Base-by-base conservation (phyloP, 1,284 basidiomycete genomes). In the Phellopilus nigrolimitatus region DNA sequence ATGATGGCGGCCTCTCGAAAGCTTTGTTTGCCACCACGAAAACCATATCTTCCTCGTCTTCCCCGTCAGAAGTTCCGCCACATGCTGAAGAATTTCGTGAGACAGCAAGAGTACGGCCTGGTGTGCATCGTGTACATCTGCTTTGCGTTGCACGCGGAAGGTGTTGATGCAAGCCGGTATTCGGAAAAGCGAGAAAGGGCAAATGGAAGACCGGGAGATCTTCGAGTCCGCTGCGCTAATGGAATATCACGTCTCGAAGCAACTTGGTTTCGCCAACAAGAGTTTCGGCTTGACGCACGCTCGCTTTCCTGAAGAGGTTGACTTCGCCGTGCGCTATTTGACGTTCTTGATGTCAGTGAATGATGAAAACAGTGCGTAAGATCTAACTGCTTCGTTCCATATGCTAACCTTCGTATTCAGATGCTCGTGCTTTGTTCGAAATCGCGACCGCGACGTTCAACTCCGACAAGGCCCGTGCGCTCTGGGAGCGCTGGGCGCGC, bases 401-500 rank as follows among this genome's bases (percentile, higher is more conserved):
- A 40, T 43, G 36, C 47, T 47, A 48, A 51, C 45, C 15, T 47
- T 7, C 30, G 25, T 55, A 6, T 57, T 19, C 58, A 95, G 95
- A 99, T 70, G 95, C 95, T 0, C 84, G 95, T 40, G 95, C 95
- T 0, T 71, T 99, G 22, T 98, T 99, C 64, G 95, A 99, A 66
- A 82, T 90, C 38, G 84, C 90, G 10, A 85, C 94, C 31, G 74
- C 78, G 4, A 85, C 79, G 0, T 93, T 98, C 64, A 66, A 87
- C 0, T 74, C 92, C 3, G 88, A 91, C 34, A 79, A 82, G 36
- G 91, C 93, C 9, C 76, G 90, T 39, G 82, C 88, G 0, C 75
- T 99, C 12, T 99, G 95, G 95, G 91, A 97, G 61, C 80, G 89
- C 42, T 99, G 95, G 97, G n/a, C n/a, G 85, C 91, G 86, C 54